Evolutionary conservation across 306 rosid genomes (phyloP), one percentile per base, ranked within the genome.

Genomic region (Myrica gale): DNA sequence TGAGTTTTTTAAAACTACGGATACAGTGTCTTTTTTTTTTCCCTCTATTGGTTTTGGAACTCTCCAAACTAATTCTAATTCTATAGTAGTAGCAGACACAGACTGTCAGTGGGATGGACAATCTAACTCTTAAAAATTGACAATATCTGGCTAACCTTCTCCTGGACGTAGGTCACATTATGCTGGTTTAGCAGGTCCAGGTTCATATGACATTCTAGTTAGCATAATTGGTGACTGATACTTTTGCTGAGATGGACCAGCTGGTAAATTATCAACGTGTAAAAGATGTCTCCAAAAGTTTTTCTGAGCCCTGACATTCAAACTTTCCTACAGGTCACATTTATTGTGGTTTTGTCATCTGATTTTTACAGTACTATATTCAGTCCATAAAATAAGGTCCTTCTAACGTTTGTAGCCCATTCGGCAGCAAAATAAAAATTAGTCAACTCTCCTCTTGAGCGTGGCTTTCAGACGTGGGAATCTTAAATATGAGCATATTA

Each of bases 111-210:
- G 37, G 11, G 51, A 46, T 7, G 11, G 2, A 19, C 26, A 26
- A 7, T n/a, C 19, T 6, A 21, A 2, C n/a, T 7, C 19, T 54
- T 32, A 32, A 32, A 3, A 32, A 32, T 32, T 32, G 3, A 32
- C 37, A 32, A 32, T 32, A 32, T 32, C 37, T 32, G 37, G 3
- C 37, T 32, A 2, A 32, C 37, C 3, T 32, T 32, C 51, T 11
- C 46, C 42, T 63, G 19, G 3, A 52, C 37, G 58, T 37, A 42
- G 62, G 63, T 74, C 15, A 47, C 37, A 47, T 9, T 23, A 42
- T 43, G 72, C 58, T n/a, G 44, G 75, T n/a, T 68, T 68, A 62
- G 65, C 39, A 11, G 7, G 58, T 72, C 60, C 21, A 26, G 42
- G 46, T 10, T 66, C 54, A 57, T 51, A 48, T 48, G 53, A 43